phyloP scores from a whole-genome alignment of 202 grass and related monocot species.

The Bolboschoenoplectus hybrid region DNA sequence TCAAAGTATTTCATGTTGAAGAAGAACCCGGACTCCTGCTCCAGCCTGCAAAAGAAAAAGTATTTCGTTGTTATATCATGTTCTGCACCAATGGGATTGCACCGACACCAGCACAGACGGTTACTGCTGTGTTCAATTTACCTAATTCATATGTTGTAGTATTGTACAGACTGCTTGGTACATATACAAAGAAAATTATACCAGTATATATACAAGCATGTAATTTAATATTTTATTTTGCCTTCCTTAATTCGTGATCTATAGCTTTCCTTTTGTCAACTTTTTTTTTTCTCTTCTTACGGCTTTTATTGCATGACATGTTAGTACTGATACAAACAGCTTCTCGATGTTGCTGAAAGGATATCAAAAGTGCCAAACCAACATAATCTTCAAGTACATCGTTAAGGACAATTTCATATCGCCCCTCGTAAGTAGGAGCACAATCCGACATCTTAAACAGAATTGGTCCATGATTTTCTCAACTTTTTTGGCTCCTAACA shows the following conservation, averaged over 20 bases:
- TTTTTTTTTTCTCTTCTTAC: not conserved
- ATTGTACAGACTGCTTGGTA: conserved; percentile 5
- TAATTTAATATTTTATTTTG: not conserved
- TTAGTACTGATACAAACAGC: not conserved
- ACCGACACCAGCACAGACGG: not conserved
- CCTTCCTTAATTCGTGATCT: not conserved
- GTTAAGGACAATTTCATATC: not conserved
- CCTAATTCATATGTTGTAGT: conserved; percentile 5
- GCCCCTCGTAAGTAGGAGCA: not conserved
- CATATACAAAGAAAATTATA: not conserved
- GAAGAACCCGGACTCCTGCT: conserved; percentile 93
- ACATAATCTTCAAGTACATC: not conserved
- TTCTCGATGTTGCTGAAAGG: not conserved
- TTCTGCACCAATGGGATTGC: not conserved
- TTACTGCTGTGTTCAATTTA: conserved; percentile 12
- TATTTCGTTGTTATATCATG: not conserved
- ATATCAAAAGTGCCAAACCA: not conserved
- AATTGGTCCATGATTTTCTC: not conserved
- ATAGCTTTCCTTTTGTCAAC: not conserved
- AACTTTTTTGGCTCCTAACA: not conserved
- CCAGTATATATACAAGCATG: not conserved
- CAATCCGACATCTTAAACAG: not conserved
- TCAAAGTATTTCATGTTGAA: conserved; percentile 99
- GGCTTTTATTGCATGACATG: not conserved
- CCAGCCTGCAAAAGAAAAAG: conserved; percentile 59